phyloP scores from a whole-genome alignment of 2,329 filamentous ascomycete species.

The Cercospora sp. region DNA sequence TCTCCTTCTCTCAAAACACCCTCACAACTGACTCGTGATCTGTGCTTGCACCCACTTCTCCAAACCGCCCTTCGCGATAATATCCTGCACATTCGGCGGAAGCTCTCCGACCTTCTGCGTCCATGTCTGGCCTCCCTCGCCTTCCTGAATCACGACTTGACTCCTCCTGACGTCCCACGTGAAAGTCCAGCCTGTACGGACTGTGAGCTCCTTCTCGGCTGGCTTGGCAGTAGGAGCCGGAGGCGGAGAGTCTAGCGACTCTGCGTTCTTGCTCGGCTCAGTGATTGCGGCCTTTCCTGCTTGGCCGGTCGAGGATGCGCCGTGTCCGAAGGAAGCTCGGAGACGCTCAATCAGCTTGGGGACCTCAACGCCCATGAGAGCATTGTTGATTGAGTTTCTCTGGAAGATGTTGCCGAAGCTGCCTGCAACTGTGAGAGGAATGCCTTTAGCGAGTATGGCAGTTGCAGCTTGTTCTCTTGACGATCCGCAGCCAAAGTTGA shows the following conservation, averaged over 20 bases:
- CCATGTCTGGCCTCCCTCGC: slow-evolving; percentile 67
- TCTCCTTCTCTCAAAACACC: neutral
- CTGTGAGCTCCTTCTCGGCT: slow-evolving; percentile 60
- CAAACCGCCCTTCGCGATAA: slow-evolving; percentile 73
- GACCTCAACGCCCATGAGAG: slow-evolving; percentile 69
- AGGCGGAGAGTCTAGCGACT: slow-evolving; percentile 54
- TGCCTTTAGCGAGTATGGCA: slow-evolving; percentile 75
- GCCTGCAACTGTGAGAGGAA: slow-evolving; percentile 75
- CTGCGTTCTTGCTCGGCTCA: slow-evolving; percentile 54
- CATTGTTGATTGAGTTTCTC: slow-evolving; percentile 78
- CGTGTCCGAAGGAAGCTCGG: slow-evolving; percentile 57
- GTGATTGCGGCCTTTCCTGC: slow-evolving; percentile 44
- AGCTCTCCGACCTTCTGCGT: slow-evolving; percentile 79
- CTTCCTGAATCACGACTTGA: slow-evolving; percentile 70
- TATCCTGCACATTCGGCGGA: slow-evolving; percentile 79
- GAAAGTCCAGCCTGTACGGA: slow-evolving; percentile 79
- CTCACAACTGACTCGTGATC: slow-evolving; percentile 47
- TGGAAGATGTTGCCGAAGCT: slow-evolving; percentile 84
- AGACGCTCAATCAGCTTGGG: slow-evolving; percentile 66
- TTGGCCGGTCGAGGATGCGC: slow-evolving; percentile 20
- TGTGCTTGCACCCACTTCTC: slow-evolving; percentile 80
- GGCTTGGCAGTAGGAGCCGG: slow-evolving; percentile 39
- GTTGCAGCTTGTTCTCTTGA: slow-evolving; percentile 87
- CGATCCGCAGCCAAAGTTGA: slow-evolving; percentile 83
- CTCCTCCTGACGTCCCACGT: slow-evolving; percentile 76